Conservation (phyloP, 441 rosid genomes). For the Populus hybrid region DNA sequence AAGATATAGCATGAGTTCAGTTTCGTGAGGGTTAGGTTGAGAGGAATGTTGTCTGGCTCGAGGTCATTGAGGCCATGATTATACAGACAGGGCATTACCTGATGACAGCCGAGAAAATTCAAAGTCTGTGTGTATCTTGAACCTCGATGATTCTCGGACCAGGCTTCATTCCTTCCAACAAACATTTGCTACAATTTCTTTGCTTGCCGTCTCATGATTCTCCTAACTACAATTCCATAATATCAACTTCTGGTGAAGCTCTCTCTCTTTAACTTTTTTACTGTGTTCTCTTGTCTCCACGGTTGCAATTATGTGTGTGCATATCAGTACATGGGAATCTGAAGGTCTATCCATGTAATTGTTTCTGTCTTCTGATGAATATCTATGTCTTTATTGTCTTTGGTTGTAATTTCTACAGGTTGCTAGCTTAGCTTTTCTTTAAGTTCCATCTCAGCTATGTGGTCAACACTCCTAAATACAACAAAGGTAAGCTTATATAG, state of each 20-base stretch:
- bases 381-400: not conserved
- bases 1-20: not conserved
- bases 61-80: slow-evolving; percentile 34
- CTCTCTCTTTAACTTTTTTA: not conserved
- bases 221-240: not conserved
- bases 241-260: not conserved
- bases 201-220: not conserved
- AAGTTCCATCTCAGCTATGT: not conserved
- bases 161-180: slow-evolving; percentile 61
- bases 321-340: not conserved
- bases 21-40: slow-evolving; percentile 28
- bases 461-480: not conserved
- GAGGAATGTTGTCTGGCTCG: slow-evolving; percentile 58
- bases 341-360: not conserved
- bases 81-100: not conserved
- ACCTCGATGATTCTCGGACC: slow-evolving; percentile 52
- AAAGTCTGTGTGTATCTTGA: not conserved
- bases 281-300: not conserved
- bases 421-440: not conserved
- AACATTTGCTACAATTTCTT: slow-evolving; percentile 14
- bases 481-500: not conserved
- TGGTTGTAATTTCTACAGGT: not conserved
- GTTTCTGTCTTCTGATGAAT: not conserved
- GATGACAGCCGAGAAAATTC: not conserved
- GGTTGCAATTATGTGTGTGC: not conserved